Conservation (phyloP, 345 rosid genomes). For the Anastatica hierochuntica region DNA sequence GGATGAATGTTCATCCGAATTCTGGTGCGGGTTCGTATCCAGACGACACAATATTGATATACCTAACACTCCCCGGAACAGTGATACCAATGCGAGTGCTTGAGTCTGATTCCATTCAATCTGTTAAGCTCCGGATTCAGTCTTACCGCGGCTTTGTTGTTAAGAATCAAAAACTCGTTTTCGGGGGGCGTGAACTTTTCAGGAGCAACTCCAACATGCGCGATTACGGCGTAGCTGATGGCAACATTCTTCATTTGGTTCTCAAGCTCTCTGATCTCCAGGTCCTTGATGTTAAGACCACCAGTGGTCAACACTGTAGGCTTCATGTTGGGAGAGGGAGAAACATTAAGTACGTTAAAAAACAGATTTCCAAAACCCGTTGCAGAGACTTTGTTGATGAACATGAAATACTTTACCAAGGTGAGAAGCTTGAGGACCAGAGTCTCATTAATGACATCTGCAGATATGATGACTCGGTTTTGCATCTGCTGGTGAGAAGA, state of each 20-base stretch:
- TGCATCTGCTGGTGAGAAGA: conserved; percentile 51
- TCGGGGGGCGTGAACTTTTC: conserved; percentile 57
- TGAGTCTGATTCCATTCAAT: conserved; percentile 53
- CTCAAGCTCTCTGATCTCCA: conserved; percentile 66
- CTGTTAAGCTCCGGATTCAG: conserved; percentile 67
- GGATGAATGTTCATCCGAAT: conserved; percentile 21
- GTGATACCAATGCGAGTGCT: conserved; percentile 45
- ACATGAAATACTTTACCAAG: conserved; percentile 57
- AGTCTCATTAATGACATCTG: conserved; percentile 50
- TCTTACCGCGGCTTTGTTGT: conserved; percentile 55
- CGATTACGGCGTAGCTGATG: conserved; percentile 60
- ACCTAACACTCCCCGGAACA: conserved; percentile 29
- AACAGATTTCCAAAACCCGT: conserved; percentile 41
- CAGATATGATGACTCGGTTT: conserved; percentile 38
- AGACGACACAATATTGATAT: conserved; percentile 48
- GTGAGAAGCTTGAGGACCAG: conserved; percentile 57
- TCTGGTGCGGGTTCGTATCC: conserved; percentile 7
- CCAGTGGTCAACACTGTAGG: conserved; percentile 42
- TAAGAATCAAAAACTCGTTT: conserved; percentile 64
- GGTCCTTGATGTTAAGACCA: conserved; percentile 51
- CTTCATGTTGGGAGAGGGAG: conserved; percentile 51
- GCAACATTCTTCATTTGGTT: conserved; percentile 67
- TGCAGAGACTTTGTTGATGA: conserved; percentile 44
- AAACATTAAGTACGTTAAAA: conserved; percentile 63
- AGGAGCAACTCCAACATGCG: conserved; percentile 57